Evolutionary conservation across 1,284 basidiomycete genomes (phyloP), one percentile per base, ranked within the genome.

Genomic region (Tilletia caries): DNA sequence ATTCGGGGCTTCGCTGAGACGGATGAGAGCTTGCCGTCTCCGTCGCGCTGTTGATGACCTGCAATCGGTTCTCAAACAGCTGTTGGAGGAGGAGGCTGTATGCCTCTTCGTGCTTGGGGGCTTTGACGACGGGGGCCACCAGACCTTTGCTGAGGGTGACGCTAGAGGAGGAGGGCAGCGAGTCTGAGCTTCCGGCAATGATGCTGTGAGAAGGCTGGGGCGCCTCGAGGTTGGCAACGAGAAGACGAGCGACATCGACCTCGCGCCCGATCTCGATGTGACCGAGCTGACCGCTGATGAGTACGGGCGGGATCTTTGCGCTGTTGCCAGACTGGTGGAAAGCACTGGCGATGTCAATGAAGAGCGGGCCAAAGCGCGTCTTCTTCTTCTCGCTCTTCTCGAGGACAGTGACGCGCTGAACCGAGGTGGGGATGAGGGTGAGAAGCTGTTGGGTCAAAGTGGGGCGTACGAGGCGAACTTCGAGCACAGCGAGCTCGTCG

Each of bases 41-140:
- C 52, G 71, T 67, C 60, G 80, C 75, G 29, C 78, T 73, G 73
- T 98, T 98, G 81, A 90, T 87, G 70, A 98, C 87, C 72, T 93
- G 89, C 1, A 98, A 86, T 1, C 92, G 89, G n/a, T 91, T 89
- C 34, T 86, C 86, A 79, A 98, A 97, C 44, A 95, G 85, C 75
- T 92, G 90, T 33, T 88, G 85, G 66, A 98, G 89, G 67, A 98
- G 91, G 81, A 91, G 91, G 74, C 91, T 93, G 86, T 98, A 98
- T 4, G 93, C 91, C 15, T 88, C 86, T 85, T 98, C 95, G 83
- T 97, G 92, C 81, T 90, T 90, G 37, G 94, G 93, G 46, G 92
- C 64, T 69, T 67, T 67, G 46, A 82, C 71, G 2, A 81, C 68
- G 43, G 83, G 70, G 13, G 84, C 82, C n/a, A 77, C 68, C 50